Evolutionary conservation across 1,284 basidiomycete species (phyloP), one percentile per base, ranked within the genome.

Genomic region (Cystobasidium sp.): DNA sequence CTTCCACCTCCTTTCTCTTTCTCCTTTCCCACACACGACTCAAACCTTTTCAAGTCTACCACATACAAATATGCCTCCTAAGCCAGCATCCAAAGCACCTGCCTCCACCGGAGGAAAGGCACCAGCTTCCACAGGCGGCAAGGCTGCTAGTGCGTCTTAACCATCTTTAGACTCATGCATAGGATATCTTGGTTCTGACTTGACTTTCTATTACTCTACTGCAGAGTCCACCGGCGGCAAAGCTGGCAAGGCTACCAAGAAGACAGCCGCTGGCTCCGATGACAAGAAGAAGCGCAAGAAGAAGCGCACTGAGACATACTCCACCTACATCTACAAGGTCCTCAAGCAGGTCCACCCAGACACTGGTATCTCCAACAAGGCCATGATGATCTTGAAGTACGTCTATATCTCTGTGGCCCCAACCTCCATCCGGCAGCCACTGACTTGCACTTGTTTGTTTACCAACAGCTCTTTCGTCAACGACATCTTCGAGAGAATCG

Each of bases 281-380:
- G 87, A 88, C 77, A 86, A 87, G 62, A 87, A 84, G 78, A 86
- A 82, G 6, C 85, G 88, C 75, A 88, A 88, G 75, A 85, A 89
- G 81, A 92, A 90, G 81, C 83, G 92, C 80, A 89, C 89, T 84
- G 92, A 77, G 70, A 77, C 76, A 20, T 78, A 77, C 70, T 76
- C 74, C 53, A 72, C 78, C 47, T 80, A 80, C 78, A 78, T 80
- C 76, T 80, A 80, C 81, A 80, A 80, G 86, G 88, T 89, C 75
- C 84, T 89, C 76, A 88, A 88, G 85, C 84, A 79, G 88, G 87
- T 83, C 61, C 82, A 83, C 52, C 77, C 75, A 31, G 77, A 84
- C 82, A 84, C 82, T 75, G 83, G 83, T 82, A 84, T 84, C 81
- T 83, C 82, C 71, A 84, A 83, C 83, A 84, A 84, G 82, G 83